Evolutionary conservation across 768 basidiomycete species (phyloP).

Genomic region (Amanita rimosa): DNA sequence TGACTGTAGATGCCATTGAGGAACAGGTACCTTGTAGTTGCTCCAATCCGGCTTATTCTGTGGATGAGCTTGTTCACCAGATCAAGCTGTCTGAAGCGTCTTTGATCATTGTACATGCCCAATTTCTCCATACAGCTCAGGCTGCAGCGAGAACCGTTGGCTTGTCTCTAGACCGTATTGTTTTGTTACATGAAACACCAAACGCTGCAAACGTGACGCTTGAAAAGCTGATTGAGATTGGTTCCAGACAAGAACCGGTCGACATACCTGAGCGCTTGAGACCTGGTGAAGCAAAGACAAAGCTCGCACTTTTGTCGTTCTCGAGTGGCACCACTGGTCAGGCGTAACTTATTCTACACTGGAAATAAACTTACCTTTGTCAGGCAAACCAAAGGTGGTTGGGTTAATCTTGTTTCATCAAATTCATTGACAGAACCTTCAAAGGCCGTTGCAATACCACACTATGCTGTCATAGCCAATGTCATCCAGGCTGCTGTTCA

Average conservation of each 20-base stretch:
- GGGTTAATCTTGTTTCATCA: neutral
- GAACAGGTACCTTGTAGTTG: conserved; percentile 27
- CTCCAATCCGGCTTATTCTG: conserved; percentile 49
- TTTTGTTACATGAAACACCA: conserved; percentile 20
- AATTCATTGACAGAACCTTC: neutral
- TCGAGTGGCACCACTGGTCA: conserved; percentile 69
- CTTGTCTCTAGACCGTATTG: conserved; percentile 30
- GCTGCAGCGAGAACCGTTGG: conserved; percentile 30
- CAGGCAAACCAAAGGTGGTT: conserved; percentile 27
- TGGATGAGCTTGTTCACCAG: conserved; percentile 49
- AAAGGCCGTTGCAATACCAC: conserved; percentile 58
- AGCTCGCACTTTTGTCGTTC: conserved; percentile 58
- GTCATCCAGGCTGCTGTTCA: conserved; percentile 48
- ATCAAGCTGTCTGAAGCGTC: conserved; percentile 34
- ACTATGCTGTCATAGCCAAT: conserved; percentile 55
- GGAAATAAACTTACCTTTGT: neutral
- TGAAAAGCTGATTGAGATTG: conserved; percentile 35
- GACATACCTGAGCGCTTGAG: conserved; percentile 36
- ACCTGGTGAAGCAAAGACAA: conserved; percentile 48
- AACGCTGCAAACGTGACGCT: conserved; percentile 18
- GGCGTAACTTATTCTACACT: conserved; percentile 12
- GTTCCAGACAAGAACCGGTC: conserved; percentile 18
- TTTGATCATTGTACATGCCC: conserved; percentile 37
- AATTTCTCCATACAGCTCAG: conserved; percentile 28
- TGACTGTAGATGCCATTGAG: conserved; percentile 2